Conservation (phyloP, 805 yeast species). For the Ogataea kodamae region DNA sequence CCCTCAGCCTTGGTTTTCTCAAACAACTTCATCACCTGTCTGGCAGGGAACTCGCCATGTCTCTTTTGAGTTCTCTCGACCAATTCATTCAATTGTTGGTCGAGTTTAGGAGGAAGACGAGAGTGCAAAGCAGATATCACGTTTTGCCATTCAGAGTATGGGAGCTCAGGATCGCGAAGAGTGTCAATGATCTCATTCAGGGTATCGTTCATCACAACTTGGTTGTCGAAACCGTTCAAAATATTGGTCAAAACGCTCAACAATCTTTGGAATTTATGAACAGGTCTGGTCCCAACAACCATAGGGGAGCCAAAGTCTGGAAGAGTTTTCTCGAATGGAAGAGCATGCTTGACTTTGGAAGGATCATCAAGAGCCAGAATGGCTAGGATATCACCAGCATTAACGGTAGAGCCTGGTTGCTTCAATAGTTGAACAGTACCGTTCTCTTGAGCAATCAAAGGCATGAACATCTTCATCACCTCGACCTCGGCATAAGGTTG, state of each 20-base stretch:
- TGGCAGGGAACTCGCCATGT: slow-evolving; percentile 89
- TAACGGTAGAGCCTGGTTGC: slow-evolving; percentile 97
- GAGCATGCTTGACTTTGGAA: slow-evolving; percentile 93
- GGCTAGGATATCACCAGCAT: slow-evolving; percentile 96
- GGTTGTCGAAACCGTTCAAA: slow-evolving; percentile 90
- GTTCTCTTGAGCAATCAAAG: slow-evolving; percentile 86
- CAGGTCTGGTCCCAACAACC: slow-evolving; percentile 79
- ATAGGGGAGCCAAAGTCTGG: slow-evolving; percentile 85
- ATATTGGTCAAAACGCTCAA: slow-evolving; percentile 69
- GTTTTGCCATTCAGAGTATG: slow-evolving; percentile 88
- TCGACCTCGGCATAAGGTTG: slow-evolving; percentile 98
- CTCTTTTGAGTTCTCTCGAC: slow-evolving; percentile 65
- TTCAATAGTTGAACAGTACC: slow-evolving; percentile 90
- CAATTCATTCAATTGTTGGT: slow-evolving; percentile 58
- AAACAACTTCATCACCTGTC: slow-evolving; percentile 69
- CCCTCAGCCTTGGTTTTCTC: slow-evolving; percentile 53
- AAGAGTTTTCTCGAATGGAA: slow-evolving; percentile 90
- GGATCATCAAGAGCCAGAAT: slow-evolving; percentile 95
- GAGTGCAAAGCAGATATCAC: slow-evolving; percentile 89
- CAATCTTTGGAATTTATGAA: slow-evolving; percentile 62
- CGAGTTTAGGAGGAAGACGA: slow-evolving; percentile 77
- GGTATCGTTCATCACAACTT: slow-evolving; percentile 85
- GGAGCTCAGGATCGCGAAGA: slow-evolving; percentile 76
- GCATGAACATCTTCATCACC: slow-evolving; percentile 99
- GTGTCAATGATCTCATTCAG: slow-evolving; percentile 68